These are phyloP conservation scores for Neopestalotiopsis rosae DNA, from an alignment of 2,329 filamentous ascomycete genomes.

Conservation along the genomic window DNA sequence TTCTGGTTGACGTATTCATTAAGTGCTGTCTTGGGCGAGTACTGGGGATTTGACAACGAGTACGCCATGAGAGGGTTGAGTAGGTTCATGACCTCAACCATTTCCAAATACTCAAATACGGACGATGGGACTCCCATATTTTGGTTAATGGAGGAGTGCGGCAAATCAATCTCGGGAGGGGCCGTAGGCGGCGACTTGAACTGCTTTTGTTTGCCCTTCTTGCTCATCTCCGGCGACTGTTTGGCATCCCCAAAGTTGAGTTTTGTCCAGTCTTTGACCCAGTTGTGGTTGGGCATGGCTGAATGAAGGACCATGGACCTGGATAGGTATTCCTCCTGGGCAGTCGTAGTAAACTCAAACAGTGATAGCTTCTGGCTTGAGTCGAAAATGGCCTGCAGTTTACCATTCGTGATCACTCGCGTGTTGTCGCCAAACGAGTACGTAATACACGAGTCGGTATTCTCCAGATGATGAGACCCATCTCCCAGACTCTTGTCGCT, in stretches of 20 bases:
- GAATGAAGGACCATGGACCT: slow-evolving; percentile 67
- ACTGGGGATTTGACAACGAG: slow-evolving; percentile 57
- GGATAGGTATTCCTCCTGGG: slow-evolving; percentile 84
- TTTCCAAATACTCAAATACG: slow-evolving; percentile 70
- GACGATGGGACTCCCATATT: slow-evolving; percentile 65
- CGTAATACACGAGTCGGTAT: slow-evolving; percentile 77
- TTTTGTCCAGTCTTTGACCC: slow-evolving; percentile 70
- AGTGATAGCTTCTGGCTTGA: slow-evolving; percentile 80
- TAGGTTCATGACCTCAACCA: slow-evolving; percentile 65
- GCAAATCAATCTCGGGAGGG: slow-evolving; percentile 67
- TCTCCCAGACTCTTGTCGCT: slow-evolving; percentile 62
- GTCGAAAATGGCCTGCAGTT: slow-evolving; percentile 80
- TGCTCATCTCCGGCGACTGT: slow-evolving; percentile 69
- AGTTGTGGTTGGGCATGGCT: slow-evolving; percentile 65
- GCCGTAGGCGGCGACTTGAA: slow-evolving; percentile 64
- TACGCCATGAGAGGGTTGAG: slow-evolving; percentile 60
- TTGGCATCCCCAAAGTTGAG: slow-evolving; percentile 63
- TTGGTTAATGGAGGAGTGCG: slow-evolving; percentile 60
- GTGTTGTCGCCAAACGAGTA: slow-evolving; percentile 83
- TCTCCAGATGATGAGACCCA: slow-evolving; percentile 76
- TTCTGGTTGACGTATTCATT: slow-evolving; percentile 62
- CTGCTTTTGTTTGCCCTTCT: slow-evolving; percentile 64
- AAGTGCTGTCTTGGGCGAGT: slow-evolving; percentile 63
- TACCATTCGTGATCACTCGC: slow-evolving; percentile 81
- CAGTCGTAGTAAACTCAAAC: slow-evolving; percentile 78